Evolutionary conservation across 2,329 filamentous ascomycete genomes (phyloP), one percentile per base, ranked within the genome.

Genomic region (Xylariaceae sp.): DNA sequence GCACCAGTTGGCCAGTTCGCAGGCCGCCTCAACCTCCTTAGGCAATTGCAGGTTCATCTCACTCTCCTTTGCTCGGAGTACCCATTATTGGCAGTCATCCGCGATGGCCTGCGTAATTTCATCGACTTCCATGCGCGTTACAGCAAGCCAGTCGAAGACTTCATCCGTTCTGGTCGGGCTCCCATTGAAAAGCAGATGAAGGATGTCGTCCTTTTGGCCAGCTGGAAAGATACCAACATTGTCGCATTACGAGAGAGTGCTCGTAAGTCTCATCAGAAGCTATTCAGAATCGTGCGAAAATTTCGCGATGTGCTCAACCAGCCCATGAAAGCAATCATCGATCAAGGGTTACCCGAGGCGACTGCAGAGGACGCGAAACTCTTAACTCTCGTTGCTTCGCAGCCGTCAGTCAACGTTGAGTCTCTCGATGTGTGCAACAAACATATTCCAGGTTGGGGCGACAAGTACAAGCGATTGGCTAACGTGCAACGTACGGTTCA

Each of bases 201-300:
- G 71, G 90, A 97, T 66, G 87, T 97, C n/a, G 82, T 99, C 13
- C 85, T 96, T 55, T 78, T 99, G 67, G 92, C 92, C 6, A 97
- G 92, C 73, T 99, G 95, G 95, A 97, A 96, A 73, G 94, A 99
- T 67, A 96, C 90, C 18, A 99, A 97, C 69, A 95, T 99, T 62
- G 88, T 88, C 52, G 90, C 91, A 0, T 78, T 99, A 13, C 85
- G 88, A 65, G 92, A 97, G 70, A 97, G 93, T 73, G 92, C 94
- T 1, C 88, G 88, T 67, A 88, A 88, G 61, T 97, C 92, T 17
- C 94, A 99, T 71, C 85, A 88, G 68, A 97, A 96, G 73, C 82
- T 99, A 1, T 96, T 96, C 77, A 90, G 90, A 67, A 80, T 96
- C 42, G 89, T 99, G 50, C 84, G 90, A 57, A 97, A 97, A 75